Conservation (phyloP, 2,329 filamentous ascomycete genomes). For the Ophiocordyceps camponoti-saundersi region DNA sequence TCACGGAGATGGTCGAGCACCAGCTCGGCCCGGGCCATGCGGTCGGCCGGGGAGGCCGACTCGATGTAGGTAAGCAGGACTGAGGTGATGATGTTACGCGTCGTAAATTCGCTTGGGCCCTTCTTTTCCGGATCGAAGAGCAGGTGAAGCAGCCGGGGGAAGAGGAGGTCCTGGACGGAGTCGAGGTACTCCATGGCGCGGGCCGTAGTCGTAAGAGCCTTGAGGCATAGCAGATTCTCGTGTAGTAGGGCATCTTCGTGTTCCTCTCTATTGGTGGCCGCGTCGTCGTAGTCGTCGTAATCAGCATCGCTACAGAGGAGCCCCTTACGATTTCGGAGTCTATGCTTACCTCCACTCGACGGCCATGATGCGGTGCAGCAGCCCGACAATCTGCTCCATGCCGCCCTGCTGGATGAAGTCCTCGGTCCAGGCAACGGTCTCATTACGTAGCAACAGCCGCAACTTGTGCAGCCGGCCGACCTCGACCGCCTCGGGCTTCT, state of each 20-base stretch:
- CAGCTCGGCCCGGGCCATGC: conserved; percentile 51
- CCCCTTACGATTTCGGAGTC: not conserved
- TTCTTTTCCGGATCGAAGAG: conserved; percentile 97
- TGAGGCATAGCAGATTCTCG: conserved; percentile 81
- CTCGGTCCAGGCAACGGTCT: conserved; percentile 92
- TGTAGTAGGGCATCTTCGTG: conserved; percentile 89
- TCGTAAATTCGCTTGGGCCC: conserved; percentile 90
- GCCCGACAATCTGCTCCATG: conserved; percentile 76
- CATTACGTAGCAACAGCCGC: conserved; percentile 73
- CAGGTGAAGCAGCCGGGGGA: conserved; percentile 74
- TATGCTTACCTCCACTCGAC: conserved; percentile 71
- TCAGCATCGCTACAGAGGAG: conserved; percentile 1
- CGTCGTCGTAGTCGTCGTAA: not conserved
- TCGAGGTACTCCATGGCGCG: conserved; percentile 69
- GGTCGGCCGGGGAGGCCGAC: conserved; percentile 40
- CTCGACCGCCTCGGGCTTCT: conserved; percentile 69
- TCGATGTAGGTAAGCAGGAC: conserved; percentile 81
- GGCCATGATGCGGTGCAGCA: conserved; percentile 82
- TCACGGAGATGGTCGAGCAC: conserved; percentile 70
- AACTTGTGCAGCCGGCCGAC: conserved; percentile 94
- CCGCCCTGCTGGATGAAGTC: conserved; percentile 77
- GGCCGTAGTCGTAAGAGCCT: conserved; percentile 84
- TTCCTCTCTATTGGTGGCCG: conserved; percentile 49
- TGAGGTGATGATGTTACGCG: conserved; percentile 75
- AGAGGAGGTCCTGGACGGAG: conserved; percentile 62